Evolutionary conservation across 164 flowering plant genomes (phyloP), one percentile per base, ranked within the genome.

Genomic region (Amborella trichopoda): DNA sequence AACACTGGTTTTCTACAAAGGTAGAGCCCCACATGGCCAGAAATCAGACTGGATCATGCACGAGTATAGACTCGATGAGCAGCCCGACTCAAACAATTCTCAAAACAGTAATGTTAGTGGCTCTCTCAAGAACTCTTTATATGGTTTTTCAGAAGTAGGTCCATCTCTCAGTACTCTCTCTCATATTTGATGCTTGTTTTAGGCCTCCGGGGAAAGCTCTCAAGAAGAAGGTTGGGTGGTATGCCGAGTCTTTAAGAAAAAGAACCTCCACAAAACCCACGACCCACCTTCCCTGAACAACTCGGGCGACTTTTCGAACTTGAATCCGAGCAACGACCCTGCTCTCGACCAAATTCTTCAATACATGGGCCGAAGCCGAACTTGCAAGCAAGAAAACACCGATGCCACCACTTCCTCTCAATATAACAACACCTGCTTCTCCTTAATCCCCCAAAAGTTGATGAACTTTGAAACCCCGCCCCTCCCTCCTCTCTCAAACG

Each of bases 191-290:
- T 8, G 10, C 14, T 18, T 23, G 42, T 18, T 38, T 48, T 48
- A 2, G 37, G 36, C 36, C 11, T 10, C 36, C 11, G n/a, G n/a
- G n/a, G 22, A 23, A 19, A 17, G 32, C 20, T 32, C 28, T 53
- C 77, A 84, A 78, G 96, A 86, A 67, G 96, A 86, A 64, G 96
- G 96, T 1, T 86, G 96, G 96, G 94, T 69, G n/a, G 87, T 86
- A 4, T 86, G 94, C 52, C 72, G 89, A 39, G 96, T 74, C 16
- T 86, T 86, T 76, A 86, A 78, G 79, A 86, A 83, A 64, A 70
- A 69, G 64, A 16, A 75, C 48, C 81, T 75, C 52, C 83, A 80
- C 57, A 81, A 76, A 54, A 54, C 72, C 16, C 21, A 55, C 0
- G 82, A 75, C 16, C 65, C 72, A 50, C 72, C 77, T 0, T 60